Evolutionary conservation across 768 basidiomycete species (phyloP).

Genomic region (Mrakia blollopis): DNA sequence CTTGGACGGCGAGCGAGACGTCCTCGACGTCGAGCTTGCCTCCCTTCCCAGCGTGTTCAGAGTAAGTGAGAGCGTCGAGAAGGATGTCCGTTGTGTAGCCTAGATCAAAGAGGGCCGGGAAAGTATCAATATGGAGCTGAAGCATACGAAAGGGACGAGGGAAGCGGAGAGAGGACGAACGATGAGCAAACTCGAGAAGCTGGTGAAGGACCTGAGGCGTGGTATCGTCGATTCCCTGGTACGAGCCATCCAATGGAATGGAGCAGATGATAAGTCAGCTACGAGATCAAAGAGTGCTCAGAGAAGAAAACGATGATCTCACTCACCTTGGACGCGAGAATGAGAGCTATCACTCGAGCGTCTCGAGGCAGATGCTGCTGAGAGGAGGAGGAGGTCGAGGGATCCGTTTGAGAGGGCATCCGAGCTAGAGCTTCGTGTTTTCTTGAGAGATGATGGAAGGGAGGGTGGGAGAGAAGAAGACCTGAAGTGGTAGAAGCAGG

Average conservation of each 20-base stretch:
- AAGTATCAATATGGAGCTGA: background rate
- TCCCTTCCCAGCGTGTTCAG: conserved; percentile 45
- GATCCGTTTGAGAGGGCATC: background rate
- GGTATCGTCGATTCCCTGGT: conserved; percentile 45
- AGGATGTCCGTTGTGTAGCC: conserved; percentile 49
- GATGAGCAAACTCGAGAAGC: conserved; percentile 49
- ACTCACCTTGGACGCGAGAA: conserved; percentile 44
- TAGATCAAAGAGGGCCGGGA: conserved; percentile 27
- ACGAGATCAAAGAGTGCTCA: background rate
- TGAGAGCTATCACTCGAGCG: conserved; percentile 46
- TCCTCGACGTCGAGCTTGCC: conserved; percentile 43
- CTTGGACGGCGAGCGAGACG: conserved; percentile 47
- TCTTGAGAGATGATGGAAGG: too few relatives aligned
- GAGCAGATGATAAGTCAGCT: too few relatives aligned
- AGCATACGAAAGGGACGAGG: background rate
- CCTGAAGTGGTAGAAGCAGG: too few relatives aligned
- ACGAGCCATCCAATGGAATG: too few relatives aligned
- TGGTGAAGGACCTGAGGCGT: conserved; percentile 49
- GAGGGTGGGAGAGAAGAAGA: too few relatives aligned
- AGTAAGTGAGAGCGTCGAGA: conserved; percentile 43
- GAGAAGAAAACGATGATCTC: background rate
- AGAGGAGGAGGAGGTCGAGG: background rate
- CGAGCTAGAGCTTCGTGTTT: background rate
- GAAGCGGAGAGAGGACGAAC: conserved; percentile 37
- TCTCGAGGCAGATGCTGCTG: conserved; percentile 44